phyloP scores from a whole-genome alignment of 129 eudicot species.

The Flaveria trinervia region DNA sequence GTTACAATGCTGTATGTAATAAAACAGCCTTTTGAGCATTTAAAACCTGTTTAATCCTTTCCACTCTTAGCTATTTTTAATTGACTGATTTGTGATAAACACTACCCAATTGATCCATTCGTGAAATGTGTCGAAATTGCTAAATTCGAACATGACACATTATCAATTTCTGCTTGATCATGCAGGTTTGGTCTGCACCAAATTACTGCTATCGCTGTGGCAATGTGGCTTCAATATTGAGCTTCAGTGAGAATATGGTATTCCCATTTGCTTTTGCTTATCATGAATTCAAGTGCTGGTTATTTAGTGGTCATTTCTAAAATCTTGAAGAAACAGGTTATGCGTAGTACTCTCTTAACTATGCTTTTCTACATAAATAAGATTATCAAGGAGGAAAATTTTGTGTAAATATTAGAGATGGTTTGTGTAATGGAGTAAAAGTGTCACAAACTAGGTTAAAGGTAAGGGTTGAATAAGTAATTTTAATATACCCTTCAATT shows the following conservation, averaged over 20 bases:
- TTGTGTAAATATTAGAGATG: neutral
- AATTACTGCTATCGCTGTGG: slow-evolving; percentile 99
- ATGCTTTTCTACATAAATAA: neutral
- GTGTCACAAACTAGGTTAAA: neutral
- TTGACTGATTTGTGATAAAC: neutral
- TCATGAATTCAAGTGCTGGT: slow-evolving; percentile 7
- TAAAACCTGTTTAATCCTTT: neutral
- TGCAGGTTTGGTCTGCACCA: slow-evolving; percentile 99
- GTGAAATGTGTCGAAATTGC: neutral
- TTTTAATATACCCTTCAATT: neutral
- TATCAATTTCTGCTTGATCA: slow-evolving; percentile 6
- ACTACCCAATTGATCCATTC: neutral
- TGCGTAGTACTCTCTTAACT: neutral
- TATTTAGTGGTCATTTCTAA: neutral
- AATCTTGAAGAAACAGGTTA: neutral
- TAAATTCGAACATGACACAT: neutral
- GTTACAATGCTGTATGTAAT: neutral
- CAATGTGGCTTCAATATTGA: slow-evolving; percentile 93
- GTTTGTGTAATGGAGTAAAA: neutral
- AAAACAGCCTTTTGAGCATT: neutral
- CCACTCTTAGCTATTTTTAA: neutral
- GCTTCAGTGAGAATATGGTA: slow-evolving; percentile 98
- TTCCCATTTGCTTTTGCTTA: neutral
- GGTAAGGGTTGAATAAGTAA: neutral
- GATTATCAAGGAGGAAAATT: neutral